These are phyloP conservation scores for Monilinia fructicola DNA, from an alignment of 2,329 filamentous ascomycete species.

Conservation along the genomic window DNA sequence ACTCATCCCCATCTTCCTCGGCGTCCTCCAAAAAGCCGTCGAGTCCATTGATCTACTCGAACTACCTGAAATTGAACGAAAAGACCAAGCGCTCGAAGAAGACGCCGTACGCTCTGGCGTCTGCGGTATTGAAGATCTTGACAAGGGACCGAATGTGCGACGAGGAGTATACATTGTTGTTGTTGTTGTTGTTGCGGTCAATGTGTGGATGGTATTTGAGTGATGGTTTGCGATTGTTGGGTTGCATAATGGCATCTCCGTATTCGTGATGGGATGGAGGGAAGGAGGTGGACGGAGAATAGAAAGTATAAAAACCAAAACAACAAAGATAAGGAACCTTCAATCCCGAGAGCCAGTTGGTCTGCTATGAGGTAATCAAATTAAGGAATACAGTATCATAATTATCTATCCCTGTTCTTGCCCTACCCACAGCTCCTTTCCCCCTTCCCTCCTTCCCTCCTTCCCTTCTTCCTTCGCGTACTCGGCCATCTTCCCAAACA, in stretches of 20 bases:
- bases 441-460: constrained; percentile 43
- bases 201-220: not conserved
- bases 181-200: too few species aligned
- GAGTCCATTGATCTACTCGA: not conserved
- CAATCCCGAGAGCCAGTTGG: not conserved
- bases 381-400: constrained; percentile 17
- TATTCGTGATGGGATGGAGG: not conserved
- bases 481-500: not conserved
- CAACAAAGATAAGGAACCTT: not conserved
- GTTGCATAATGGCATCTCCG: too few species aligned
- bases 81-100: too few species aligned
- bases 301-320: not conserved
- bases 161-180: constrained; percentile 6
- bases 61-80: too few species aligned
- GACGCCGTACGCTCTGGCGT: too few species aligned
- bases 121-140: too few species aligned
- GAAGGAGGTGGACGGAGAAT: not conserved
- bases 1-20: not conserved
- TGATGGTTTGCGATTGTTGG: not conserved
- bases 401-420: constrained; percentile 21
- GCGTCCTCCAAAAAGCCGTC: constrained; percentile 6
- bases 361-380: constrained; percentile 14
- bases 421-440: constrained; percentile 44
- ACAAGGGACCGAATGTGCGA: not conserved
- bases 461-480: constrained; percentile 33